Percentiles rank a stretch among this genome's conserved stretches.
Conservation (phyloP, 139 green algal species). For the Eudorina sp. region DNA sequence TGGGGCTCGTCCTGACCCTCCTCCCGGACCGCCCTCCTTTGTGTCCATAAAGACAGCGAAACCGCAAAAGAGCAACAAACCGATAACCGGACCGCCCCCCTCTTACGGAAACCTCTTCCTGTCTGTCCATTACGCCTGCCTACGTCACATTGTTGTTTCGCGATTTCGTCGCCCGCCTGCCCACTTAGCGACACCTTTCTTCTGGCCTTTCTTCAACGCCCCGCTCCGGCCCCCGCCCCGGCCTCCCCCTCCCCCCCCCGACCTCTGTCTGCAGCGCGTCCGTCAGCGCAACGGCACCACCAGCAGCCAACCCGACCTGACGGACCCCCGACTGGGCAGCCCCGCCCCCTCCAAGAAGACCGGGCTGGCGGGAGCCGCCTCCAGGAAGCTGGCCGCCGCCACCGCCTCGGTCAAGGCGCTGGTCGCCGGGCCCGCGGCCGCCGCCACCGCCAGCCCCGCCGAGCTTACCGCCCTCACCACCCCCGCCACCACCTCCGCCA, state of each 20-base stretch:
- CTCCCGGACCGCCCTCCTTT: too few species aligned
- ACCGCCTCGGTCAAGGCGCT: not conserved
- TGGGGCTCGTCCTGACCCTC: too few species aligned
- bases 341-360: not conserved
- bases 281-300: not conserved
- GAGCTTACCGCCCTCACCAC: too few species aligned
- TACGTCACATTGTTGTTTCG: not conserved
- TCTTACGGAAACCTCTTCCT: too few species aligned
- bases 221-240: not conserved
- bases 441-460: too few species aligned
- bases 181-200: too few species aligned
- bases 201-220: not conserved
- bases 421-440: too few species aligned
- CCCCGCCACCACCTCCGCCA: too few species aligned
- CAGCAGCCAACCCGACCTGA: slow-evolving; percentile 27
- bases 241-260: not conserved
- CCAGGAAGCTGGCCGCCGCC: not conserved
- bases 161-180: not conserved
- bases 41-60: too few species aligned
- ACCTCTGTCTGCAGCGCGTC: not conserved
- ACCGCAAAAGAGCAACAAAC: too few species aligned
- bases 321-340: not conserved
- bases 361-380: too few species aligned
- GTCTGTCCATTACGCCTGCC: not conserved
- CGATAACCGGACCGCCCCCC: too few species aligned